phyloP scores from a whole-genome alignment of 139 green algal genomes.

The Astrephomene gubernaculifera region DNA sequence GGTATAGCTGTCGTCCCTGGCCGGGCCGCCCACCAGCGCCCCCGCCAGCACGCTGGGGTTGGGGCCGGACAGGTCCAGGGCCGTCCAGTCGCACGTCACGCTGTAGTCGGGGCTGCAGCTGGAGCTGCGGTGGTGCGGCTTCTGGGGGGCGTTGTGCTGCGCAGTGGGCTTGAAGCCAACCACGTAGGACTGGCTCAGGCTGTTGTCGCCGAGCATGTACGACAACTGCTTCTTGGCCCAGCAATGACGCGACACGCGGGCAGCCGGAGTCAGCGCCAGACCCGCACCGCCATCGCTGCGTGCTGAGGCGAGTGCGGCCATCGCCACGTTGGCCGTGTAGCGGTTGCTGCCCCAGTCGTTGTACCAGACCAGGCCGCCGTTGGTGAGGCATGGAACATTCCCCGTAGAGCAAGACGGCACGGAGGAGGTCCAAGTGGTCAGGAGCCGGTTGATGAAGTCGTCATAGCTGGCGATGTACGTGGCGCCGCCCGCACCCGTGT shows the following conservation, averaged over 20 bases:
- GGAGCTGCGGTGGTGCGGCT: slow-evolving; percentile 30
- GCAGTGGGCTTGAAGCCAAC: slow-evolving; percentile 16
- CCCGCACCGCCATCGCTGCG: not conserved
- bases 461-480: not conserved
- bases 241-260: not conserved
- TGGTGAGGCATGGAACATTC: slow-evolving; percentile 25
- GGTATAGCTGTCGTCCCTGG: not conserved
- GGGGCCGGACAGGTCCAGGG: not conserved
- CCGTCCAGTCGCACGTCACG: slow-evolving; percentile 2
- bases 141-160: not conserved
- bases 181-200: slow-evolving; percentile 5
- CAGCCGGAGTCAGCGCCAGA: not conserved
- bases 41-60: slow-evolving; percentile 27
- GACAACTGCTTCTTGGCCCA: slow-evolving; percentile 16
- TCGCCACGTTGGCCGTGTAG: slow-evolving; percentile 29
- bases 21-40: slow-evolving; percentile 31
- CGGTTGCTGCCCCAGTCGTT: slow-evolving; percentile 49
- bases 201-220: slow-evolving; percentile 33
- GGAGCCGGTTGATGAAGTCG: not conserved
- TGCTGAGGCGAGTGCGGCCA: not conserved
- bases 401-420: not conserved
- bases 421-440: not conserved
- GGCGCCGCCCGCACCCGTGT: not conserved
- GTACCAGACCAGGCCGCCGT: slow-evolving; percentile 57
- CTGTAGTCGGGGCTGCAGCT: slow-evolving; percentile 10